Evolutionary conservation across 768 basidiomycete genomes (phyloP).

Genomic region (Mycena filopes): DNA sequence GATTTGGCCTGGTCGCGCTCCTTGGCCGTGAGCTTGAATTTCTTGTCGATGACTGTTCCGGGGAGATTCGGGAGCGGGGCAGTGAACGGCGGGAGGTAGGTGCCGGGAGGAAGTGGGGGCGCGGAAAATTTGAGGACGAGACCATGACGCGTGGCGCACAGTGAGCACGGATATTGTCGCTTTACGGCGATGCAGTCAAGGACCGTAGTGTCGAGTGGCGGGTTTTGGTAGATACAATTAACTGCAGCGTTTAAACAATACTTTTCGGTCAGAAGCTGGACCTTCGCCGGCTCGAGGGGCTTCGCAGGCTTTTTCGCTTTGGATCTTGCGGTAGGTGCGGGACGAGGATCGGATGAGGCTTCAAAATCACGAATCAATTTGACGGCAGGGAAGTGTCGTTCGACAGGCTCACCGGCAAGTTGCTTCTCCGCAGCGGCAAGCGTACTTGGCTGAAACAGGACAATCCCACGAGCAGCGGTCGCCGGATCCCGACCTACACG

Average conservation of each 20-base stretch:
- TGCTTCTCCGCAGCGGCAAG: constrained; percentile 12
- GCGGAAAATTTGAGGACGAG: neutral
- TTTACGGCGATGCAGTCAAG: constrained; percentile 21
- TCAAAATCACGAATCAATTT: neutral
- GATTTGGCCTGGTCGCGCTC: neutral
- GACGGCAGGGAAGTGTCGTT: neutral
- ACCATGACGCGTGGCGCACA: constrained; percentile 4
- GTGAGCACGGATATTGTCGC: constrained; percentile 23
- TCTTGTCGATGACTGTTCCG: neutral
- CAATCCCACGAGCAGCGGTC: constrained; percentile 4
- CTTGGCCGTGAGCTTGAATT: neutral
- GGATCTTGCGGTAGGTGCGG: neutral
- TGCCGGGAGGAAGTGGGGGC: neutral
- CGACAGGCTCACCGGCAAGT: neutral
- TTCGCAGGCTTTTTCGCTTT: neutral
- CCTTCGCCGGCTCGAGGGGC: neutral
- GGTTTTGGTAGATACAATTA: constrained; percentile 8
- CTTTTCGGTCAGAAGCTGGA: neutral
- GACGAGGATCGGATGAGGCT: neutral
- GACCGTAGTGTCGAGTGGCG: neutral
- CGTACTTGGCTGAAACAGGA: constrained; percentile 4
- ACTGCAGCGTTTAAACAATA: neutral
- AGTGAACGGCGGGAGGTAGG: neutral
- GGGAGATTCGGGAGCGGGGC: neutral
- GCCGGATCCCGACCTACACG: constrained; percentile 10